Base-by-base conservation (phyloP, 2,329 filamentous ascomycete genomes). In the Trichoderma koningiopsis region DNA sequence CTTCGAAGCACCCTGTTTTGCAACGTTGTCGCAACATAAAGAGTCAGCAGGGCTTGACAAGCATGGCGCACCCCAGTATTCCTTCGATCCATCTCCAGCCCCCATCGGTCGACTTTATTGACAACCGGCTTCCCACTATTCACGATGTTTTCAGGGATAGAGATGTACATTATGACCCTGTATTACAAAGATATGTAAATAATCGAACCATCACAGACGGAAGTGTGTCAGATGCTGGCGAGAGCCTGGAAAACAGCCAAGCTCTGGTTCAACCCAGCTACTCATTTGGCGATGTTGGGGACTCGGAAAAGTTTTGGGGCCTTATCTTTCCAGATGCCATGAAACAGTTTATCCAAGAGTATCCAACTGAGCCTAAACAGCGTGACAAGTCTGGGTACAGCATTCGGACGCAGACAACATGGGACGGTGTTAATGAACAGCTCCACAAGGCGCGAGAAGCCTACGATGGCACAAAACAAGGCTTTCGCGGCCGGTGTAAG, bases 91-190 rank as follows among this genome's bases (percentile, higher is more conserved):
- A 68, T 22, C 56, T 68, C 22, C 65, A 68, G 35, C 65, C 65
- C 37, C 56, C 65, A 24, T 68, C 65, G 2, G 65, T 68, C 35
- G 65, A 68, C 13, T 68, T 37, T 19, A 68, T 68, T 24, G 65
- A 68, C 33, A 68, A 68, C 27, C 56, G n/a, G 13, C 65, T 68
- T 24, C 31, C 56, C 13, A 11, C 29, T 19, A 33, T 37, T 58
- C 65, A 68, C 7, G 61, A 37, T 37, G 49, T 64, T 6, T 64
- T 64, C 19, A 55, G 33, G 10, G 35, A 64, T 55, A 56, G 49
- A 29, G 53, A 64, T 5, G 33, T 53, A 0, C 61, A 56, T 13
- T 64, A 40, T 24, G 33, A 64, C 16, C 49, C 53, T 43, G 37
- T n/a, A 27, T 53, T 43, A 40, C 33, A 33, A 27, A 64, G 40